Evolutionary conservation across 1,284 basidiomycete genomes (phyloP), one percentile per base, ranked within the genome.

Genomic region (Chondrostereum purpureum): DNA sequence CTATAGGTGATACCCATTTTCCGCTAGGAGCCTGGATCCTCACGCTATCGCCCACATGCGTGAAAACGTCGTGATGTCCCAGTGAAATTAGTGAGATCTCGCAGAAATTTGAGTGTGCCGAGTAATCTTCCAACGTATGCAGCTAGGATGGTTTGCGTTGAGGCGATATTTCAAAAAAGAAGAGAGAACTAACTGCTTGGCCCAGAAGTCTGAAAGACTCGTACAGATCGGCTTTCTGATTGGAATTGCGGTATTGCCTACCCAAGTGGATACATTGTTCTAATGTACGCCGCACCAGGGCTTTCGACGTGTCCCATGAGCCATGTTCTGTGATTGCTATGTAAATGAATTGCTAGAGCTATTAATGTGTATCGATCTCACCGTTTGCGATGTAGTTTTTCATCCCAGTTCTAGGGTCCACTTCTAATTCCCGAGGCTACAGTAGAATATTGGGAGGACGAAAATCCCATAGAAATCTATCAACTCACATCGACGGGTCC

Each of bases 321-420:
- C 87, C n/a, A n/a, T n/a, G n/a, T n/a, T n/a, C n/a, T n/a, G n/a
- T n/a, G n/a, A n/a, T n/a, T n/a, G n/a, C n/a, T n/a, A n/a, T n/a
- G n/a, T n/a, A n/a, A n/a, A n/a, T n/a, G n/a, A n/a, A n/a, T n/a
- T n/a, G n/a, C n/a, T n/a, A n/a, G n/a, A n/a, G n/a, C n/a, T n/a
- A n/a, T n/a, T n/a, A n/a, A n/a, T n/a, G n/a, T n/a, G n/a, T n/a
- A n/a, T n/a, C n/a, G n/a, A n/a, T n/a, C n/a, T 23, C 53, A 78
- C 82, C 83, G 57, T 93, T 94, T 1, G 90, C 89, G 48, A 96
- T 93, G 61, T 95, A 97, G 58, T 93, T 93, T 70, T 96, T 96
- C 92, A 97, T 95, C 4, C 92, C 93, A 0, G 87, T 90, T 8
- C 75, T 70, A 1, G 80, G 80, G 61, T 97, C 93, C 17, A 97